Evolutionary conservation across 2,329 filamentous ascomycete species (phyloP).

Genomic region (Phyllosticta citriasiana): DNA sequence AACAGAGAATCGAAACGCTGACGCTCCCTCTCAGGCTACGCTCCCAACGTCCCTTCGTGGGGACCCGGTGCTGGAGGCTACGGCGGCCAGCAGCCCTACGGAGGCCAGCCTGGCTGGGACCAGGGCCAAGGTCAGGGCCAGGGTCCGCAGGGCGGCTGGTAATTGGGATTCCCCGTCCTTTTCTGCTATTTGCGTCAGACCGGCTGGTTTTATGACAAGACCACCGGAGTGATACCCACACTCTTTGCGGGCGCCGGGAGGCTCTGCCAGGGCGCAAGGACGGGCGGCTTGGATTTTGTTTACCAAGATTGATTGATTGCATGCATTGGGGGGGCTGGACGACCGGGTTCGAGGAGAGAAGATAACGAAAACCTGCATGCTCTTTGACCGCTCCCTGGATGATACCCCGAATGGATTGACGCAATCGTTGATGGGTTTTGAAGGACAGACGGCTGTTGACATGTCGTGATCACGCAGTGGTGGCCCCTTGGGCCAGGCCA

Average conservation of each 20-base stretch:
- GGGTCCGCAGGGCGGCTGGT: constrained; percentile 15
- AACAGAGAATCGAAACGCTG: not conserved
- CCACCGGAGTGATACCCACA: constrained; percentile 9
- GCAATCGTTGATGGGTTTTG: not conserved
- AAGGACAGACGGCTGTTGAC: not conserved
- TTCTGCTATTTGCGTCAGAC: constrained; percentile 4
- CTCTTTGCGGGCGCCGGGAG: constrained; percentile 9
- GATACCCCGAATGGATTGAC: constrained; percentile 9
- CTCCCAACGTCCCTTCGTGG: constrained; percentile 14
- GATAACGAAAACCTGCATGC: constrained; percentile 6
- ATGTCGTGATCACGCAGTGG: not conserved
- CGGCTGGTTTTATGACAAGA: constrained; percentile 1
- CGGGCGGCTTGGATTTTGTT: not conserved
- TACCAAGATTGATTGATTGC: constrained; percentile 9
- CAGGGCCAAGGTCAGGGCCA: constrained; percentile 17
- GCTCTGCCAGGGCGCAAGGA: constrained; percentile 1
- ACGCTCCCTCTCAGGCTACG: not conserved
- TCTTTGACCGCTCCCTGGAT: constrained; percentile 9
- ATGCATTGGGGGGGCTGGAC: constrained; percentile 2
- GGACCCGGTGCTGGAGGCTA: constrained; percentile 23
- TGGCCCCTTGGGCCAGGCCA: not conserved
- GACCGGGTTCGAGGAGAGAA: not conserved
- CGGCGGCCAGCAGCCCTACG: constrained; percentile 19
- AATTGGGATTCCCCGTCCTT: not conserved
- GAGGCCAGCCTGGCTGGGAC: constrained; percentile 18